Evolutionary conservation across 2,329 filamentous ascomycete genomes (phyloP), one percentile per base, ranked within the genome.

Genomic region (Leptographium flavum): DNA sequence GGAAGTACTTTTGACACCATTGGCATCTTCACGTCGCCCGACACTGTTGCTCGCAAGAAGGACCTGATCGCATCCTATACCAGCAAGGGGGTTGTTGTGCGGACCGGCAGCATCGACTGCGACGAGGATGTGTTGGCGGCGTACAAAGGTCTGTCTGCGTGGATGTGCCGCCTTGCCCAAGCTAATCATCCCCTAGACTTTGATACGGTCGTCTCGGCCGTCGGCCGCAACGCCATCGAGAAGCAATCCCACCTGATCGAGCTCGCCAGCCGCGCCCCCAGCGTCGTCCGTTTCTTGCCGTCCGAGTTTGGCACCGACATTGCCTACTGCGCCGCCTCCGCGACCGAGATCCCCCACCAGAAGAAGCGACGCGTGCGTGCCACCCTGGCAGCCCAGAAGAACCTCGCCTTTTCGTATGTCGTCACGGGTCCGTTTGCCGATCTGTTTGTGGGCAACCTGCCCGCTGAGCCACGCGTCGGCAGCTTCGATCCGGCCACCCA

Each of bases 201-300:
- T 31, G 48, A 50, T 36, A 50, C 48, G 9, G 44, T 50, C 6
- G 48, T 50, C 1, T 50, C 48, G 2, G 48, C 48, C 1, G 40
- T 50, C 11, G 48, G 48, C 21, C 46, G 48, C 25, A 46, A 45
- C 25, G 44, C 46, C 21, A 50, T 50, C 22, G 48, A 50, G 35
- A 50, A 48, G 48, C 46, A 50, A 27, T 25, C 42, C 14, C 46
- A 46, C 35, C 44, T 48, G 5, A 48, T 50, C 27, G 37, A 35
- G 6, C 44, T 50, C 1, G 75, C 76, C 21, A 69, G 71, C 38
- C 65, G 65, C 19, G 58, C 61, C n/a, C 42, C 46, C 19, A 64
- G 62, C 31, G 68, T 79, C 17, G 64, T 66, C 43, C 69, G 69
- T 58, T 79, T 79, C 62, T 32, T 50, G 21, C 48, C 48, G 3